Evolutionary conservation across 2,329 filamentous ascomycete species (phyloP).

Genomic region (Fusarium odoratissimum): DNA sequence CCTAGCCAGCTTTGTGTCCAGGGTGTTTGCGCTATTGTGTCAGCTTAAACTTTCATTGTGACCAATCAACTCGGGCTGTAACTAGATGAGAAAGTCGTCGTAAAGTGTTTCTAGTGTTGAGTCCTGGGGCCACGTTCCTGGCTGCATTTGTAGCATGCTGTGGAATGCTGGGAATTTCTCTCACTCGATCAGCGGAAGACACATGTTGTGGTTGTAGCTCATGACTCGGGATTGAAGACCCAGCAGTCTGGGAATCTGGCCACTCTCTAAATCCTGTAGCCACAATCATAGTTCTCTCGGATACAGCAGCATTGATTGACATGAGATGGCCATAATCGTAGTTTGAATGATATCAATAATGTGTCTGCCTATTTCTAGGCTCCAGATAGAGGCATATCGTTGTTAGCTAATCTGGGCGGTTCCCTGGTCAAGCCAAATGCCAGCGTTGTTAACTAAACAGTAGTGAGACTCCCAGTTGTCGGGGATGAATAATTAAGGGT

Average conservation of each 20-base stretch:
- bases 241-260: slow-evolving; percentile 30
- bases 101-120: neutral
- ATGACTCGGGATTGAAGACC: slow-evolving; percentile 26
- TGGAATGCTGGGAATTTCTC: slow-evolving; percentile 43
- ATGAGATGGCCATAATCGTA: neutral
- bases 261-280: neutral
- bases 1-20: neutral
- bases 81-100: slow-evolving; percentile 4
- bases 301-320: neutral
- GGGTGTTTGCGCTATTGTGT: slow-evolving; percentile 5
- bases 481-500: slow-evolving; percentile 24
- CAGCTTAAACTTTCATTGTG: neutral
- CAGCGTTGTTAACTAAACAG: neutral
- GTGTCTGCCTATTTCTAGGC: neutral
- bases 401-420: slow-evolving; percentile 1
- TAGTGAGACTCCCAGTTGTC: slow-evolving; percentile 24
- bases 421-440: slow-evolving; percentile 12
- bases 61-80: neutral
- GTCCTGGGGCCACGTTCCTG: slow-evolving; percentile 34
- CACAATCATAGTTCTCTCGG: neutral
- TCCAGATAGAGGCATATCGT: neutral
- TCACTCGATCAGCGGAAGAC: slow-evolving; percentile 15
- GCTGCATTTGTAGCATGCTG: slow-evolving; percentile 21
- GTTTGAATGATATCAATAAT: neutral
- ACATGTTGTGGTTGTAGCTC: slow-evolving; percentile 27